phyloP scores from a whole-genome alignment of 176 grass and related monocot species.

The Bromus sterilis region DNA sequence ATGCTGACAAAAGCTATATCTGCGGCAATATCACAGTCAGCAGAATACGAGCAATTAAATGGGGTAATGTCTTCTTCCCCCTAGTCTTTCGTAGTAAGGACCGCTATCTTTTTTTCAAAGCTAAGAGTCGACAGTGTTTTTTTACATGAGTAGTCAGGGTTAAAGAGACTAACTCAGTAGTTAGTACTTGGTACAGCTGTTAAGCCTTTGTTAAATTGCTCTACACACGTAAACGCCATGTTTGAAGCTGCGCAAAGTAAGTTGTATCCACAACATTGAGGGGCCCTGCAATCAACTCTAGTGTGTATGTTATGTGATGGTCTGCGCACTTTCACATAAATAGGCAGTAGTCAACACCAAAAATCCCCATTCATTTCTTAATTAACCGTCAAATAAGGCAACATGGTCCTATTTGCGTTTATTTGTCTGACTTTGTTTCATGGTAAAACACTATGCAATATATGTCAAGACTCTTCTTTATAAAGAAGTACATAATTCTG shows the following conservation, averaged over 20 bases:
- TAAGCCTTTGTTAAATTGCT: background rate
- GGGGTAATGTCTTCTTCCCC: constrained; percentile 34
- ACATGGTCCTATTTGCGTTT: background rate
- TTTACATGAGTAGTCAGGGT: background rate
- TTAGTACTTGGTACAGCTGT: background rate
- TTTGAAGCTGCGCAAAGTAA: background rate
- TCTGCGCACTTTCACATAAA: background rate
- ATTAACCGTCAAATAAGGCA: background rate
- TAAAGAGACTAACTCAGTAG: background rate
- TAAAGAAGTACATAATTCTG: background rate
- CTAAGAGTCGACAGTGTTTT: background rate
- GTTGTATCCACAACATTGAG: constrained; percentile 5
- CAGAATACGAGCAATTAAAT: constrained; percentile 69
- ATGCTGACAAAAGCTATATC: constrained; percentile 88
- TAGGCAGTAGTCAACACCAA: background rate
- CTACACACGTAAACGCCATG: background rate
- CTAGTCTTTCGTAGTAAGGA: background rate
- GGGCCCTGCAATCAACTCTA: constrained; percentile 10
- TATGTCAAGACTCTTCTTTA: background rate
- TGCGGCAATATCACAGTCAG: constrained; percentile 52
- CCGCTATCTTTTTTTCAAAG: background rate
- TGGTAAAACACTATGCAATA: background rate
- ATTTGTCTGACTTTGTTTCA: background rate
- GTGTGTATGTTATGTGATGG: background rate
- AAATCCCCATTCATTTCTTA: background rate